Conservation (phyloP, 2,329 filamentous ascomycete species). For the Aspergillus sclerotialis region DNA sequence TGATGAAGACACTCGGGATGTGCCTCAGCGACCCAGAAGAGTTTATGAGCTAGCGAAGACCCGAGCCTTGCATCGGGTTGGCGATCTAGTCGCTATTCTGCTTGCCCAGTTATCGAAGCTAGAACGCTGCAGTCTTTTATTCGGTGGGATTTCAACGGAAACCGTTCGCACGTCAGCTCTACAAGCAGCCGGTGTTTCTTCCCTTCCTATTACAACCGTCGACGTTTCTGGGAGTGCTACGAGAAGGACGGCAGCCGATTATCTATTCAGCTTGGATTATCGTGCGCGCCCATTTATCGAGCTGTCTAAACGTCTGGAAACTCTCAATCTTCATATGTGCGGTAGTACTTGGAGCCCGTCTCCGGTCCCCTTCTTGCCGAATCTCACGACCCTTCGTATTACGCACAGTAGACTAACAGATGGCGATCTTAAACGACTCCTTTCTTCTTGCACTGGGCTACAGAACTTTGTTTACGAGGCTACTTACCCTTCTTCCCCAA, state of each 20-base stretch:
- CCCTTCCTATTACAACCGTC: too few relatives aligned
- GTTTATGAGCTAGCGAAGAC: too few relatives aligned
- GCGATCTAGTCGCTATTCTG: constrained; percentile 5
- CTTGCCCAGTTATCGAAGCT: constrained; percentile 5
- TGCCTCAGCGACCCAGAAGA: too few relatives aligned
- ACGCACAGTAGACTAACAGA: constrained; percentile 3
- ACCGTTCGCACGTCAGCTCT: background rate
- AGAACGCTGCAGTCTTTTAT: constrained; percentile 5
- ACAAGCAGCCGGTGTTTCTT: background rate
- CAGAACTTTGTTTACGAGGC: constrained; percentile 5
- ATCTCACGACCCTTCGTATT: constrained; percentile 3
- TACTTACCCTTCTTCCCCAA: too few relatives aligned
- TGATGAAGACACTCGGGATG: too few relatives aligned
- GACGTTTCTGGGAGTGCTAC: too few relatives aligned
- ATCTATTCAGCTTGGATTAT: constrained; percentile 1
- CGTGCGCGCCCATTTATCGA: background rate
- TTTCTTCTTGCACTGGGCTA: constrained; percentile 2
- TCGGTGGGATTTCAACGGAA: background rate
- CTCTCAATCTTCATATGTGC: constrained; percentile 7
- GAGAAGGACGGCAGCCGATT: too few relatives aligned
- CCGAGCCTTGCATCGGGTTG: too few relatives aligned
- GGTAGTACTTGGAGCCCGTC: background rate
- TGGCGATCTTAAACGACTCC: constrained; percentile 1
- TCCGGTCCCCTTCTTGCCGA: constrained; percentile 2
- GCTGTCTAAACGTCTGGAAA: constrained; percentile 1